phyloP scores from a whole-genome alignment of 1,284 basidiomycete genomes.

The Meripilus lineatus region DNA sequence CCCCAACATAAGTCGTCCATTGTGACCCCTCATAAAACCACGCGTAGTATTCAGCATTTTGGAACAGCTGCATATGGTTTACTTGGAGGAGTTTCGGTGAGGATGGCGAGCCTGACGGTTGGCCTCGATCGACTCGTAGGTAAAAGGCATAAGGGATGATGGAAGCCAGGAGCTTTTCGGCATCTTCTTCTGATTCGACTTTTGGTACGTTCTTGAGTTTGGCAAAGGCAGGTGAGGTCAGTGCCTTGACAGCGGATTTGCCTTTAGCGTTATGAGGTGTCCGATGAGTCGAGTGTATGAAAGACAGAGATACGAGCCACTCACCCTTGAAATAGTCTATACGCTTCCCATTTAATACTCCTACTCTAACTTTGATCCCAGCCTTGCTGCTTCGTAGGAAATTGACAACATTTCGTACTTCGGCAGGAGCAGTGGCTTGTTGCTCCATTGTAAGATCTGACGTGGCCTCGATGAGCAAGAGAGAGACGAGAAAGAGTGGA shows the following conservation, averaged over 20 bases:
- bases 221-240: conserved; percentile 86
- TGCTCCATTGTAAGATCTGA: conserved; percentile 47
- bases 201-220: conserved; percentile 86
- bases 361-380: conserved; percentile 86
- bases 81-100: conserved; percentile 82
- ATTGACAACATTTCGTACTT: conserved; percentile 75
- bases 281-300: conserved; percentile 1
- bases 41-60: conserved; percentile 80
- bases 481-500: neutral
- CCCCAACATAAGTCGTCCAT: conserved; percentile 91
- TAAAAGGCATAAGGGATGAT: conserved; percentile 87
- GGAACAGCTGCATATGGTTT: conserved; percentile 79
- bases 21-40: conserved; percentile 98
- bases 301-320: conserved; percentile 19
- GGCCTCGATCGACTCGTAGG: conserved; percentile 82
- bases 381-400: conserved; percentile 83
- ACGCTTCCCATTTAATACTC: conserved; percentile 91
- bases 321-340: conserved; percentile 97
- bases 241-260: conserved; percentile 87
- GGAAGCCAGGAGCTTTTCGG: conserved; percentile 61
- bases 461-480: neutral
- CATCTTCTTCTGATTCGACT: conserved; percentile 76
- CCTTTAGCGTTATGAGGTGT: conserved; percentile 55
- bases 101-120: conserved; percentile 60
- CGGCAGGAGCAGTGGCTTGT: conserved; percentile 70